Evolutionary conservation across 2,329 filamentous ascomycete species (phyloP).

Genomic region (Pseudogymnoascus destructans): DNA sequence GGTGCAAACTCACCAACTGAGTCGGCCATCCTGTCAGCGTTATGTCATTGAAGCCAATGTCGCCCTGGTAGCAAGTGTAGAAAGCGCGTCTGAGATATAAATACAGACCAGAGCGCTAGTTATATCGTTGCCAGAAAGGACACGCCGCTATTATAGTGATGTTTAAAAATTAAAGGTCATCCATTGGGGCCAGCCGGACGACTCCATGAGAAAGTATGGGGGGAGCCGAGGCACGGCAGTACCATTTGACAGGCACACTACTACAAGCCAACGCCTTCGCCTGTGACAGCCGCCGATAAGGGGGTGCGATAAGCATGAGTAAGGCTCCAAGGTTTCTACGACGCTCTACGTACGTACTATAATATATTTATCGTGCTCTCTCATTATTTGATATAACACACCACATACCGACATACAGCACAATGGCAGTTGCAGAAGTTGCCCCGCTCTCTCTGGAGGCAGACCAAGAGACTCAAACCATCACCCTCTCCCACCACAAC

Average conservation of each 20-base stretch:
- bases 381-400: not conserved
- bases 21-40: slow-evolving; percentile 34
- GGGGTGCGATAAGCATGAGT: not conserved
- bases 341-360: not conserved
- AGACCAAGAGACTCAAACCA: slow-evolving; percentile 26
- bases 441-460: not conserved
- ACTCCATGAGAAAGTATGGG: slow-evolving; percentile 7
- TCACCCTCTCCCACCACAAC: slow-evolving; percentile 36
- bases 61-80: not conserved
- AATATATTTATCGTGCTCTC: not conserved
- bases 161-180: slow-evolving; percentile 1
- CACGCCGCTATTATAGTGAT: slow-evolving; percentile 8
- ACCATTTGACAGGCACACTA: slow-evolving; percentile 1
- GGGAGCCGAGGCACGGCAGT: slow-evolving; percentile 4
- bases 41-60: slow-evolving; percentile 7
- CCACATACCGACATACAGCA: not conserved
- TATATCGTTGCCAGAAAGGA: not conserved
- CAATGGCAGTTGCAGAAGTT: slow-evolving; percentile 1
- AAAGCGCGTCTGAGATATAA: not conserved
- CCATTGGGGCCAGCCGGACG: not conserved
- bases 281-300: slow-evolving; percentile 6
- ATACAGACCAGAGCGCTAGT: not conserved
- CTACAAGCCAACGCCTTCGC: not conserved
- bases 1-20: slow-evolving; percentile 34
- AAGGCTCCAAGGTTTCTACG: slow-evolving; percentile 4